Percentiles rank a stretch among this genome's conserved stretches.
These are phyloP conservation scores for Globisporangium yorkense DNA, from an alignment of 352 stramenopile genomes.

Conservation along the genomic window DNA sequence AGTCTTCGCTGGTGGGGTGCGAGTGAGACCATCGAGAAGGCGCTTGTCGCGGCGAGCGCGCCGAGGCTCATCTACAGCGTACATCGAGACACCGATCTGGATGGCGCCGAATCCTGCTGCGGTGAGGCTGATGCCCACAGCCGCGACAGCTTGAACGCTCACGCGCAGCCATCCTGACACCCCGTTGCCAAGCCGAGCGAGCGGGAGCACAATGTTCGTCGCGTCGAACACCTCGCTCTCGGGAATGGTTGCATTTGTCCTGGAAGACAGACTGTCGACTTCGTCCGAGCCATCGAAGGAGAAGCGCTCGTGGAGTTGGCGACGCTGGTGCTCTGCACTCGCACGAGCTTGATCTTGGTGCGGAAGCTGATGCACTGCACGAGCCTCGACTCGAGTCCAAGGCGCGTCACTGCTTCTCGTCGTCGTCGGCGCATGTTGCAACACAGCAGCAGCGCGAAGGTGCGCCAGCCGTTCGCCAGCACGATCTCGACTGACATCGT, in stretches of 20 bases:
- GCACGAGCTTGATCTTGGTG: conserved; percentile 4
- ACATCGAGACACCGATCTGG: no score
- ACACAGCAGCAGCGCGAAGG: neutral
- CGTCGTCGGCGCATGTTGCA: neutral
- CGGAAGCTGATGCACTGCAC: conserved; percentile 4
- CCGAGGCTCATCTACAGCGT: no score
- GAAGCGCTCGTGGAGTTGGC: no score
- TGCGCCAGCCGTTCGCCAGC: conserved; percentile 2
- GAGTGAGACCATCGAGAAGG: no score
- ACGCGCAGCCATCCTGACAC: neutral
- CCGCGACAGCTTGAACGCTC: neutral
- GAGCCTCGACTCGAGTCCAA: neutral
- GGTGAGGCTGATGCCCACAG: neutral
- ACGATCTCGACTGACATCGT: neutral
- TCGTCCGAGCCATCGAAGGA: neutral
- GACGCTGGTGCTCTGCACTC: neutral
- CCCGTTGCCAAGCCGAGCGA: neutral
- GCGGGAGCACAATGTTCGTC: neutral
- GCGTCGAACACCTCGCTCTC: neutral
- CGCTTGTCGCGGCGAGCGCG: no score
- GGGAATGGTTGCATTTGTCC: neutral
- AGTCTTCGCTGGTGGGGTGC: conserved; percentile 5
- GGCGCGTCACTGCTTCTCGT: neutral
- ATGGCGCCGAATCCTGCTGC: no score
- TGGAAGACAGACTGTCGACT: neutral